Conservation (phyloP, 192 early-diverging fungal species). For the Rhizophagus clarus region DNA sequence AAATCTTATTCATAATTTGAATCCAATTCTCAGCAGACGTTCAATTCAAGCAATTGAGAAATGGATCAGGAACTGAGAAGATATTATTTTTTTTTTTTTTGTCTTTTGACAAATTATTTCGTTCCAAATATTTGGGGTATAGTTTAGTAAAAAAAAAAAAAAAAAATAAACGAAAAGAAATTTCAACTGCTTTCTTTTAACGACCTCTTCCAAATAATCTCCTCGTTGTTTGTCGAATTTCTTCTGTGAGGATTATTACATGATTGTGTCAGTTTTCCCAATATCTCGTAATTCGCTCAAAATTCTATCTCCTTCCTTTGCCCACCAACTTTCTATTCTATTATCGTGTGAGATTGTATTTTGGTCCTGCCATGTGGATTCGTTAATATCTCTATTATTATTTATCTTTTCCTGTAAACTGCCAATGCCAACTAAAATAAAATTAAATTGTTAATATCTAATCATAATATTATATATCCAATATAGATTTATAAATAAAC, state of each 20-base stretch:
- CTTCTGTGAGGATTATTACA: background rate
- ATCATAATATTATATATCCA: background rate
- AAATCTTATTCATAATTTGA: background rate
- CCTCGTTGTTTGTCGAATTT: background rate
- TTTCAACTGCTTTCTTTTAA: background rate
- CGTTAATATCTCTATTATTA: background rate
- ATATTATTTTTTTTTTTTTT: background rate
- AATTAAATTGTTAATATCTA: background rate
- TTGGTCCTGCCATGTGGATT: background rate
- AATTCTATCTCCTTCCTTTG: background rate
- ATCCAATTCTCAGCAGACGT: background rate
- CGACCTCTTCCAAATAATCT: background rate
- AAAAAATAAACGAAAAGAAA: background rate
- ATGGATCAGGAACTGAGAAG: no score
- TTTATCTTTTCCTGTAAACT: background rate
- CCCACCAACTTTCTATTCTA: background rate
- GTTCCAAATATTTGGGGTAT: no score
- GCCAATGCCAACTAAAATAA: background rate
- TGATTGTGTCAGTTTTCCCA: background rate
- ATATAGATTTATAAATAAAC: background rate
- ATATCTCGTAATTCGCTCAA: background rate
- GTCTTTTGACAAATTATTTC: background rate
- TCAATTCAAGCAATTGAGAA: background rate
- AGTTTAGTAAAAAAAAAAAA: no score
- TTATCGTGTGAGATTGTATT: background rate